Evolutionary conservation across 179 eudicot genomes (phyloP), one percentile per base, ranked within the genome.

Genomic region (Pouteria campechiana): DNA sequence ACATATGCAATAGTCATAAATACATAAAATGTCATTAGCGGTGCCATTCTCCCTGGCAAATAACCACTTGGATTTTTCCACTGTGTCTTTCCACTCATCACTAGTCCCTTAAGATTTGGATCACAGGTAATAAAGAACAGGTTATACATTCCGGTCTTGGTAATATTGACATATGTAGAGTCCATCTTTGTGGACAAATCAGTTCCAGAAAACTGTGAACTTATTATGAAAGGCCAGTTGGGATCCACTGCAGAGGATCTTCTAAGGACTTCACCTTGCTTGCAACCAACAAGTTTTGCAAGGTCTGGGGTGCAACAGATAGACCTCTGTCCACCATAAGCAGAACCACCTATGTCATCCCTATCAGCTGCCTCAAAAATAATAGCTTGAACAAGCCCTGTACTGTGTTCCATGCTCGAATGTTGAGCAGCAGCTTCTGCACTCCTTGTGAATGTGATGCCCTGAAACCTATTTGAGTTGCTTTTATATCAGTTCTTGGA

Each of bases 261-360:
- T 47, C 70, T 82, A 36, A 92, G 79, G 44, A 92, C 84, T 69
- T 87, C 81, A 12, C 99, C 99, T 59, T 79, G 75, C 64, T 77
- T 87, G 52, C 99, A 92, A 15, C 96, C 92, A 75, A 86, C 96
- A 36, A 87, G 74, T 65, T 88, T 87, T 36, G 96, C 96, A 52
- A 92, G 99, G 71, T 92, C 99, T 32, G 94, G 74, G 33, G 99
- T 92, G 79, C 99, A 92, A 57, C 99, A 92, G 30, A 92, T 75
- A 38, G 99, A 79, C 38, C 94, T 79, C 55, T 90, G 96, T 25
- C 98, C 98, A 19, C 98, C 96, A 53, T 90, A 90, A 40, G 96
- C 84, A 27, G 98, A 90, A 24, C 98, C 98, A 41, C 98, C 98
- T 45, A 90, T 86, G 60, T 68, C 81, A 65, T 90, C 92, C 36